Evolutionary conservation across 2,329 filamentous ascomycete genomes (phyloP), one percentile per base, ranked within the genome.

Genomic region (Pseudovirgaria hyperparasitica): DNA sequence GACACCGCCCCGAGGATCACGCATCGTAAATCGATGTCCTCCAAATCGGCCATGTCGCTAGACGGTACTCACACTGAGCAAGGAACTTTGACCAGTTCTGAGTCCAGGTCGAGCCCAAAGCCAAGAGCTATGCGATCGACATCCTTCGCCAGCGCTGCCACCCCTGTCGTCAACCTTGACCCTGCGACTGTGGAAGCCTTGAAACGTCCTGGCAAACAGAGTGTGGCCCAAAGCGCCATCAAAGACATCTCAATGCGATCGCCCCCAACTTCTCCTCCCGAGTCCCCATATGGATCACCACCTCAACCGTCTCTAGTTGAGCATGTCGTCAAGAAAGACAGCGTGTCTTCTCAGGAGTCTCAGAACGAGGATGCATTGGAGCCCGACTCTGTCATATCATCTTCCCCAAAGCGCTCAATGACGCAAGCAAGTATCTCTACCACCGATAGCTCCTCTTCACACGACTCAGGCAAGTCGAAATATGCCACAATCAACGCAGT

Each of bases 101-200:
- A 50, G 14, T 32, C 34, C 14, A 36, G 36, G 17, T 26, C 36
- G 4, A 25, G 29, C 8, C 24, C 32, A 19, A 49, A 62, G 19
- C 69, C 74, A 16, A 67, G 63, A 39, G 59, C 62, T 2, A 60
- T 77, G 33, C 62, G 73, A 23, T 70, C 76, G 3, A 62, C 65
- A 19, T 76, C 76, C 0, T 75, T 79, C 38, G 68, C 72, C 8
- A 63, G 60, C 30, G 66, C 68, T 15, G 67, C 76, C 2, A 66
- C 71, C 29, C 76, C 81, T 2, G 59, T 76, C 12, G 68, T 86
- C 5, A 72, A 70, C 16, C 72, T 75, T 1, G 76, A 84, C 40
- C 63, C 67, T 18, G 65, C 70, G 1, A 75, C 76, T 35, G 72
- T 73, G 12, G 76, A 84, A 33, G 62, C 46, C 11, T 37, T 73